Evolutionary conservation across 345 rosid genomes (phyloP).

Genomic region (Gossypium australe): DNA sequence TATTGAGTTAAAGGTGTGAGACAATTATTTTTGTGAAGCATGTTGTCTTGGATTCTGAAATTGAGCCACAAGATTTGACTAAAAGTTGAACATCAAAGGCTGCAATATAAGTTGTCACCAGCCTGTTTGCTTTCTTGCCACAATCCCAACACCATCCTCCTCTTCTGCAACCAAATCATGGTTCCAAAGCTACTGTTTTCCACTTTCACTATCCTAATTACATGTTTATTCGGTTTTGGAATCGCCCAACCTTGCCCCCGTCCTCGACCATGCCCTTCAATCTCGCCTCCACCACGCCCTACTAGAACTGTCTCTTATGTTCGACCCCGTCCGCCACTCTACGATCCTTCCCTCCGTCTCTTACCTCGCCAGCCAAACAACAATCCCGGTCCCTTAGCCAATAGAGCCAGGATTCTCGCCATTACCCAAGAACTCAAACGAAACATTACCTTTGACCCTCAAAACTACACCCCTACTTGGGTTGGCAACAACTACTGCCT

Average conservation of each 20-base stretch:
- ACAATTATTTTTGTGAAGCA: not conserved
- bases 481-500: constrained; percentile 26
- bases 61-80: not conserved
- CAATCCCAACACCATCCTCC: not conserved
- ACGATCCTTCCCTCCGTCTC: not conserved
- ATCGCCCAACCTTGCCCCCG: constrained; percentile 1
- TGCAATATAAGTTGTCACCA: not conserved
- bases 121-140: not conserved
- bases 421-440: constrained; percentile 20
- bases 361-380: constrained; percentile 5
- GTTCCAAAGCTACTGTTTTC: not conserved
- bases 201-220: not conserved
- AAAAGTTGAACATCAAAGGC: not conserved
- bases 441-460: constrained; percentile 27
- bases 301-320: not conserved
- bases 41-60: not conserved
- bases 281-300: constrained; percentile 9
- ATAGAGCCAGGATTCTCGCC: constrained; percentile 6
- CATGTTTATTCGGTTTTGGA: not conserved
- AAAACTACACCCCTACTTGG: constrained; percentile 19
- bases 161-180: not conserved
- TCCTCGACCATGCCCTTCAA: not conserved
- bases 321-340: constrained; percentile 8
- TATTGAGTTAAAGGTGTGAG: too few species aligned
- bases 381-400: constrained; percentile 11